These are phyloP conservation scores for Myxozyma monticola DNA, from an alignment of 805 yeast genomes.

Conservation along the genomic window DNA sequence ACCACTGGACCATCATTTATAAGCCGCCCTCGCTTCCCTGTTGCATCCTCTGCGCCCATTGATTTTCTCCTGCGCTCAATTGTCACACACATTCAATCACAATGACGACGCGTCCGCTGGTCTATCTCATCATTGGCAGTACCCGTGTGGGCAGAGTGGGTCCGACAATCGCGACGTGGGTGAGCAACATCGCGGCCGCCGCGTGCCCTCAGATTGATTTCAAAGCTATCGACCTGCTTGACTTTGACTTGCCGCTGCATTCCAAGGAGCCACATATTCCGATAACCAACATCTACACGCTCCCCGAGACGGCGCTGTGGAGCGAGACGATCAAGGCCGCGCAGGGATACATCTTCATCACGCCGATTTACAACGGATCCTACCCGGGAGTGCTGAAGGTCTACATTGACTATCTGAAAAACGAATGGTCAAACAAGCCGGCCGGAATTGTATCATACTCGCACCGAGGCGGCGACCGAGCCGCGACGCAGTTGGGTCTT, in stretches of 20 bases:
- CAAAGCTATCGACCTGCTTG: slow-evolving; percentile 10
- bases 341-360: slow-evolving; percentile 40
- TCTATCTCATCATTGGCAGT: slow-evolving; percentile 18
- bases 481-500: not conserved
- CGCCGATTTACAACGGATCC: slow-evolving; percentile 45
- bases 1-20: too few species aligned
- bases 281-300: slow-evolving; percentile 17
- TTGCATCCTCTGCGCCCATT: too few species aligned
- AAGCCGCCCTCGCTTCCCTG: too few species aligned
- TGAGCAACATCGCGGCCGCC: not conserved
- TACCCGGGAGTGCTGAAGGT: slow-evolving; percentile 44
- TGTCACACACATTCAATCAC: not conserved
- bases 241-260: slow-evolving; percentile 15
- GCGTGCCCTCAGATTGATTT: slow-evolving; percentile 6
- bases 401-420: slow-evolving; percentile 41
- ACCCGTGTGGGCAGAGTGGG: slow-evolving; percentile 11
- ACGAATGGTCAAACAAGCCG: slow-evolving; percentile 43
- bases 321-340: slow-evolving; percentile 10
- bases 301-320: slow-evolving; percentile 17
- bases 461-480: slow-evolving; percentile 14
- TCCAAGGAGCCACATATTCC: slow-evolving; percentile 16
- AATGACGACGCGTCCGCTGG: slow-evolving; percentile 4
- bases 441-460: slow-evolving; percentile 39
- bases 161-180: slow-evolving; percentile 11
- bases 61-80: not conserved